Conservation (phyloP, 208 protist genomes). For the Porcisia deanei region DNA sequence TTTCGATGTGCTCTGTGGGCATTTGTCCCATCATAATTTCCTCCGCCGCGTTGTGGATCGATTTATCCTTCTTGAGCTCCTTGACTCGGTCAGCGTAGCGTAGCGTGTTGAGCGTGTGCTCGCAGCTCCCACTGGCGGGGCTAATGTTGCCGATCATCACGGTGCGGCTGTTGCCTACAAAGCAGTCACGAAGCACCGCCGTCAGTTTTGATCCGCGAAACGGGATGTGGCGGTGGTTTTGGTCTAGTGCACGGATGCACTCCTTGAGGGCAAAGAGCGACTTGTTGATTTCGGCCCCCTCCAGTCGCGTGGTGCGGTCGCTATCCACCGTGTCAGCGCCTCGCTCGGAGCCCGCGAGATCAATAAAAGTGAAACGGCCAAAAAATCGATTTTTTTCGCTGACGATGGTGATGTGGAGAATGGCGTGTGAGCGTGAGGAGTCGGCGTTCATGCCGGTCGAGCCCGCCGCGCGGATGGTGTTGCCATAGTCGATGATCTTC, state of each 20-base stretch:
- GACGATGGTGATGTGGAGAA: slow-evolving; percentile 87
- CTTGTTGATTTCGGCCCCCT: slow-evolving; percentile 93
- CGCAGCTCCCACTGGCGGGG: slow-evolving; percentile 79
- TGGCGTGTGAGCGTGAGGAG: slow-evolving; percentile 95
- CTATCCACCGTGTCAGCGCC: slow-evolving; percentile 72
- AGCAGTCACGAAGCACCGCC: slow-evolving; percentile 87
- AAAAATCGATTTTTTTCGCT: slow-evolving; percentile 91
- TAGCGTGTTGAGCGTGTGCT: slow-evolving; percentile 87
- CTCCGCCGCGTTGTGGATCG: slow-evolving; percentile 68
- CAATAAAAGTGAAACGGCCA: slow-evolving; percentile 90
- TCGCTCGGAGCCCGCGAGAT: slow-evolving; percentile 94
- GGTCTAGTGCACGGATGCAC: slow-evolving; percentile 86
- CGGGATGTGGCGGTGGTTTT: slow-evolving; percentile 87
- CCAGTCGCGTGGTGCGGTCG: slow-evolving; percentile 80
- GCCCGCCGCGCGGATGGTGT: slow-evolving; percentile 81
- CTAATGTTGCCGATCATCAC: slow-evolving; percentile 95
- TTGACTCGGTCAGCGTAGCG: slow-evolving; percentile 91
- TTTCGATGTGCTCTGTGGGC: slow-evolving; percentile 87
- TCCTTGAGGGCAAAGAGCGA: slow-evolving; percentile 89
- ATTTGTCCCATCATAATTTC: slow-evolving; percentile 94
- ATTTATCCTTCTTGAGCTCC: slow-evolving; percentile 93
- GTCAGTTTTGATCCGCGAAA: slow-evolving; percentile 95
- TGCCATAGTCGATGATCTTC: slow-evolving; percentile 90
- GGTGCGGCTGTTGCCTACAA: slow-evolving; percentile 92
- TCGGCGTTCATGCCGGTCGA: slow-evolving; percentile 96